These are phyloP conservation scores for Thamnidium elegans DNA, from an alignment of 192 early-diverging fungal genomes.

Conservation along the genomic window DNA sequence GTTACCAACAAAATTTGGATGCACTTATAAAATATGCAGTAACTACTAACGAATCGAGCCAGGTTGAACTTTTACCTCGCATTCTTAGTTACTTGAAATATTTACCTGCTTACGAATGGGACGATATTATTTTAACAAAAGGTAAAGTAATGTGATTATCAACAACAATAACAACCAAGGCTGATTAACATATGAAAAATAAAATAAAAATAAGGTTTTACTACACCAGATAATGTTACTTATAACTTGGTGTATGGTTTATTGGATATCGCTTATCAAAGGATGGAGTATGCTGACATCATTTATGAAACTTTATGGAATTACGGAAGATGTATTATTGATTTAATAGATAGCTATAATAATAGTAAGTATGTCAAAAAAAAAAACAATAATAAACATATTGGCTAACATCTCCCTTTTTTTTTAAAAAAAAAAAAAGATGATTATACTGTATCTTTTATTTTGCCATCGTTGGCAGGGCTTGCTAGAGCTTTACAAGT, in stretches of 20 bases:
- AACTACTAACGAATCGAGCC: slow-evolving; percentile 9
- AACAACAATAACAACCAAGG: slow-evolving; percentile 3
- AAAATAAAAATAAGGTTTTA: slow-evolving; percentile 7
- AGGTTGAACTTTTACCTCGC: slow-evolving; percentile 19
- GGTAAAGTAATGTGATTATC: slow-evolving; percentile 16
- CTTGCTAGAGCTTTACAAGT: slow-evolving; percentile 49
- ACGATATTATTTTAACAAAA: slow-evolving; percentile 25
- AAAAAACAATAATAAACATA: background rate
- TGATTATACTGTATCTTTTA: slow-evolving; percentile 46
- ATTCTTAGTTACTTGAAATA: slow-evolving; percentile 29
- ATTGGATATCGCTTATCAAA: slow-evolving; percentile 37
- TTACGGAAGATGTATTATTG: slow-evolving; percentile 35
- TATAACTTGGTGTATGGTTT: slow-evolving; percentile 39
- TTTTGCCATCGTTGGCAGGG: slow-evolving; percentile 57
- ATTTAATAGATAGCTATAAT: slow-evolving; percentile 4
- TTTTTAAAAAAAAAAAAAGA: slow-evolving; percentile 4
- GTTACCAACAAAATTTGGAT: slow-evolving; percentile 27
- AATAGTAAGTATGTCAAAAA: background rate
- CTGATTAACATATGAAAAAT: background rate
- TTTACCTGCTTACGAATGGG: slow-evolving; percentile 28
- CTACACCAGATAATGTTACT: slow-evolving; percentile 34
- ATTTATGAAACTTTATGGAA: slow-evolving; percentile 43
- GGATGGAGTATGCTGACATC: slow-evolving; percentile 22
- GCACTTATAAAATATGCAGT: slow-evolving; percentile 27
- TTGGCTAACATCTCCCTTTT: background rate